Evolutionary conservation across 164 flowering plant genomes (phyloP).

Genomic region (Vitis labrusca): DNA sequence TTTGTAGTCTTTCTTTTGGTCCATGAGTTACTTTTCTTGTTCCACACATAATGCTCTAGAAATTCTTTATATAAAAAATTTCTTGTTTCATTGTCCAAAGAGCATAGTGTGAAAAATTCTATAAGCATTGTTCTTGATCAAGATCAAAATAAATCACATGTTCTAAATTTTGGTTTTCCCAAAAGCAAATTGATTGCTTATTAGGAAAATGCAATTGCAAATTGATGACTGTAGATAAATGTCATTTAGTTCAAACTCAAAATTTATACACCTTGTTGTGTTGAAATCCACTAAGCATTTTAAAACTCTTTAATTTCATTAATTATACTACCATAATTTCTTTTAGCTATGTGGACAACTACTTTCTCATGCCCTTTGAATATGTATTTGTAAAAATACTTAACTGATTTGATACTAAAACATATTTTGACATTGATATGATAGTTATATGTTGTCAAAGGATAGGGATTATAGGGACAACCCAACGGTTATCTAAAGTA

Average conservation of each 20-base stretch:
- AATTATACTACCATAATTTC: not conserved
- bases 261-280: not conserved
- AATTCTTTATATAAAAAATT: constrained; percentile 9
- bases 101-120: too few relatives aligned
- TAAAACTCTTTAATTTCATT: not conserved
- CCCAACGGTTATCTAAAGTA: not conserved
- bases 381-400: too few relatives aligned
- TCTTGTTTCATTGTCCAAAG: not conserved
- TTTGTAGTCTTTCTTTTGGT: not conserved
- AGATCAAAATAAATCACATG: not conserved
- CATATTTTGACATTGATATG: constrained; percentile 4
- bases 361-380: not conserved
- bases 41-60: constrained; percentile 14
- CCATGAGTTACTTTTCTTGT: not conserved
- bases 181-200: not conserved
- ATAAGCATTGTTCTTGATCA: not conserved
- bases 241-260: not conserved
- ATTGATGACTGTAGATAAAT: not conserved
- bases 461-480: constrained; percentile 5
- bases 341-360: not conserved
- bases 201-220: not conserved
- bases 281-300: not conserved
- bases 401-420: not conserved
- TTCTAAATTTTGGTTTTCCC: not conserved
- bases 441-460: not conserved